Evolutionary conservation across 805 yeast genomes (phyloP), one percentile per base, ranked within the genome.

Genomic region (Huiozyma naganishii): DNA sequence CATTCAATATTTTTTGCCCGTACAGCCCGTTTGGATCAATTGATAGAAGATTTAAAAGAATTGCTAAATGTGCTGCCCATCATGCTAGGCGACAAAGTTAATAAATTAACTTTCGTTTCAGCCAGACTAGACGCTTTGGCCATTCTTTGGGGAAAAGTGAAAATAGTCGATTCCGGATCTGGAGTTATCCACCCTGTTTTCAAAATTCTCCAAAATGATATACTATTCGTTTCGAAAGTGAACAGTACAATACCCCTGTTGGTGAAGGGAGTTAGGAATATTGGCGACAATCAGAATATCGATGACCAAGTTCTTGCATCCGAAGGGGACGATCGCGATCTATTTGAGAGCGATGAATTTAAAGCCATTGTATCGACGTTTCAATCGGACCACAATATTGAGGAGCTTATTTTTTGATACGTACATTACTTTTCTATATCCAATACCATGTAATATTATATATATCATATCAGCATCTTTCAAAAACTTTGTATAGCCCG

Each of bases 401-500:
- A 33, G 32, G 39, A 43, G 9, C 39, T 57, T 9, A 33, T 52
- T 27, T 36, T 12, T 35, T 23, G 33, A 39, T 30, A 12, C 23
- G 23, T 17, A 17, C 23, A 17, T 17, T 9, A 12, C 7, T 36
- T 11, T n/a, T 27, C 32, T 29, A 23, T 6, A 32, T 5, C 7
- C 8, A 13, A 30, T 37, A 7, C 11, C n/a, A 30, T 9, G 9
- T 30, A 11, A 30, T 11, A 9, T 30, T 30, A 8, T 27, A 38
- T 27, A 8, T 7, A 28, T 27, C 11, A 7, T 4, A 6, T 52
- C 45, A 84, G 55, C 98, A 92, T 58, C 98, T 71, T 66, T 92
- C 98, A 68, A 92, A 92, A 5, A 94, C 95, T 54, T 72, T 76
- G 62, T 92, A 92, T 45, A 92, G 67, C 0, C 95, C 95, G 1